phyloP scores from a whole-genome alignment of 1,139 yeast species.

The Candida sanyaensis region DNA sequence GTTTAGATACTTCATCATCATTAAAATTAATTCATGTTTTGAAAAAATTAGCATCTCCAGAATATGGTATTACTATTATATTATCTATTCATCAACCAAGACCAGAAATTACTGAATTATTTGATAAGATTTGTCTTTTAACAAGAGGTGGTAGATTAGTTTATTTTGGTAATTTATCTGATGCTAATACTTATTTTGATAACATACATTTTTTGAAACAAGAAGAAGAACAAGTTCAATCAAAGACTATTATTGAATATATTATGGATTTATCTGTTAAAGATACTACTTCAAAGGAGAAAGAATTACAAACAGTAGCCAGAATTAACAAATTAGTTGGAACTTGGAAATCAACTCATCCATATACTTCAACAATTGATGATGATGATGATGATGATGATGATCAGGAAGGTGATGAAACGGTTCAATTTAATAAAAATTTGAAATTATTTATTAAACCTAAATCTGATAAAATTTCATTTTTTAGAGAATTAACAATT shows the following conservation, averaged over 20 bases:
- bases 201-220: slow-evolving; percentile 21
- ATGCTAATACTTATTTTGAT: slow-evolving; percentile 55
- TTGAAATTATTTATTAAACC: slow-evolving; percentile 27
- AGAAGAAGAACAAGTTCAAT: neutral
- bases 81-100: slow-evolving; percentile 86
- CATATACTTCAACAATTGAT: neutral
- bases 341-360: slow-evolving; percentile 46
- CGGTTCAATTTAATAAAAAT: slow-evolving; percentile 21
- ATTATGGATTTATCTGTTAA: slow-evolving; percentile 72
- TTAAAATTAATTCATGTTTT: slow-evolving; percentile 64
- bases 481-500: slow-evolving; percentile 50
- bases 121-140: slow-evolving; percentile 71
- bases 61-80: slow-evolving; percentile 67
- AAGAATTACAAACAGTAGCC: slow-evolving; percentile 42
- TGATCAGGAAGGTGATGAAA: no score
- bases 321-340: slow-evolving; percentile 50
- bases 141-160: slow-evolving; percentile 68
- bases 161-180: slow-evolving; percentile 54
- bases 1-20: slow-evolving; percentile 80
- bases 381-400: no score
- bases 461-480: slow-evolving; percentile 29
- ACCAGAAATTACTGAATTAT: slow-evolving; percentile 64
- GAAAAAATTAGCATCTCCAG: slow-evolving; percentile 49
- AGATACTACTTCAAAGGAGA: slow-evolving; percentile 50
- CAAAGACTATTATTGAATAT: slow-evolving; percentile 53